These are phyloP conservation scores for Trichothecium sympodiale DNA, from an alignment of 2,329 filamentous ascomycete genomes.

Conservation along the genomic window DNA sequence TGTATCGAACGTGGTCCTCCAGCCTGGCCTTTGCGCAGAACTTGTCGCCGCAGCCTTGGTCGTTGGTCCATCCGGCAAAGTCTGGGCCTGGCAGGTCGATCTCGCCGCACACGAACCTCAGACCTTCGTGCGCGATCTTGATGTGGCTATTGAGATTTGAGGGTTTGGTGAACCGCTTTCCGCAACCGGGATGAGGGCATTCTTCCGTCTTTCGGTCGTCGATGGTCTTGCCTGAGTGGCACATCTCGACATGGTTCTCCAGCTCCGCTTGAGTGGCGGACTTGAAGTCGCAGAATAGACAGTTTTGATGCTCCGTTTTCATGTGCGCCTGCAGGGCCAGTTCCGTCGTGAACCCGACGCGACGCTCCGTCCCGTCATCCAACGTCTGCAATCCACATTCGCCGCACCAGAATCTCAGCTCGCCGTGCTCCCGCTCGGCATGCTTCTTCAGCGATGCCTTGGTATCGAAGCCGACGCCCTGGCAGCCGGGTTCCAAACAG, in stretches of 20 bases:
- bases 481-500: conserved; percentile 53
- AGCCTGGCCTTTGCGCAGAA: conserved; percentile 71
- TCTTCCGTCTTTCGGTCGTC: conserved; percentile 53
- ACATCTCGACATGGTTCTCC: conserved; percentile 65
- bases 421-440: conserved; percentile 56
- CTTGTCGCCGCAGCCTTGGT: conserved; percentile 60
- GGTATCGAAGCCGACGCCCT: conserved; percentile 57
- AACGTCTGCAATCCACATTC: conserved; percentile 45
- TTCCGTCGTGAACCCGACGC: conserved; percentile 59
- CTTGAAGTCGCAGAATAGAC: conserved; percentile 60
- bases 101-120: conserved; percentile 69
- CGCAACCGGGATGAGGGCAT: conserved; percentile 60
- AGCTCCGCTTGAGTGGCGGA: conserved; percentile 58
- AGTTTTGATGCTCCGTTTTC: conserved; percentile 61
- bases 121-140: conserved; percentile 63
- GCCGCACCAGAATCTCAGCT: conserved; percentile 63
- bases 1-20: conserved; percentile 73
- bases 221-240: conserved; percentile 54
- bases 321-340: conserved; percentile 64
- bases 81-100: conserved; percentile 47
- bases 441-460: conserved; percentile 62
- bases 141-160: conserved; percentile 78
- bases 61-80: conserved; percentile 52
- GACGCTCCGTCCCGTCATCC: conserved; percentile 26
- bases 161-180: conserved; percentile 67